A percentile compares a stretch with the other conserved stretches of the same genome.
Conservation (phyloP, 176 grass and related monocot genomes). For the Carex cristatella region DNA sequence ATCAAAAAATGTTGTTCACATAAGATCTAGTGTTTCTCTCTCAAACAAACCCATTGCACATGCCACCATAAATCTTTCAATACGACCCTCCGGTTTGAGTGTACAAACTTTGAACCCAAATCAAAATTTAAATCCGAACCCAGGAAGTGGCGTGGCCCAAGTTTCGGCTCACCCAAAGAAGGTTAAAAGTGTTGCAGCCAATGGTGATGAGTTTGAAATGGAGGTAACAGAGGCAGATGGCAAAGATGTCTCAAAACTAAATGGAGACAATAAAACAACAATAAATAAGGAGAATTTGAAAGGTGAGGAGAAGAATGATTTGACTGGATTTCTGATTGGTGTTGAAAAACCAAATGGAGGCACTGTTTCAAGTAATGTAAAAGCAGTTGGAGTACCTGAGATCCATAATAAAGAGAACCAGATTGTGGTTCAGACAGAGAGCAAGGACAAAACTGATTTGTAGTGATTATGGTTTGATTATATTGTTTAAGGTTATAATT, state of each 20-base stretch:
- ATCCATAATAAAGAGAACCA: neutral
- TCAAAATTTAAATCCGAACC: neutral
- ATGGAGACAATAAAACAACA: neutral
- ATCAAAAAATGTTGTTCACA: slow-evolving; percentile 65
- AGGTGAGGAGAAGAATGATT: neutral
- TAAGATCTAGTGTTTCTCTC: slow-evolving; percentile 47
- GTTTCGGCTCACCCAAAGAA: neutral
- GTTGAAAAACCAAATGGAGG: slow-evolving; percentile 16
- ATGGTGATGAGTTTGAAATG: neutral
- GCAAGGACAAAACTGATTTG: slow-evolving; percentile 8
- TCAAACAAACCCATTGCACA: slow-evolving; percentile 17
- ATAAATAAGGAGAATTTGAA: neutral
- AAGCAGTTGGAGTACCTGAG: neutral
- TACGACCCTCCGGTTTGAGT: neutral
- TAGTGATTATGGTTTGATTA: neutral
- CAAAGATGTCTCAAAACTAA: slow-evolving; percentile 14
- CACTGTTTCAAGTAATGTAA: neutral
- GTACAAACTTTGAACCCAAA: neutral
- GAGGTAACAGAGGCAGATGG: neutral
- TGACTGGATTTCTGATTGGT: neutral
- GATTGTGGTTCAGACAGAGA: neutral
- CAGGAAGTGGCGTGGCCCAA: neutral
- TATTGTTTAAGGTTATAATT: neutral
- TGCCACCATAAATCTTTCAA: slow-evolving; percentile 16
- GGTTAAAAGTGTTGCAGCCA: neutral